Percentiles rank a stretch among this genome's conserved stretches.
phyloP scores from a whole-genome alignment of 192 early-diverging fungal genomes.

The Dimargaris cristalligena region DNA sequence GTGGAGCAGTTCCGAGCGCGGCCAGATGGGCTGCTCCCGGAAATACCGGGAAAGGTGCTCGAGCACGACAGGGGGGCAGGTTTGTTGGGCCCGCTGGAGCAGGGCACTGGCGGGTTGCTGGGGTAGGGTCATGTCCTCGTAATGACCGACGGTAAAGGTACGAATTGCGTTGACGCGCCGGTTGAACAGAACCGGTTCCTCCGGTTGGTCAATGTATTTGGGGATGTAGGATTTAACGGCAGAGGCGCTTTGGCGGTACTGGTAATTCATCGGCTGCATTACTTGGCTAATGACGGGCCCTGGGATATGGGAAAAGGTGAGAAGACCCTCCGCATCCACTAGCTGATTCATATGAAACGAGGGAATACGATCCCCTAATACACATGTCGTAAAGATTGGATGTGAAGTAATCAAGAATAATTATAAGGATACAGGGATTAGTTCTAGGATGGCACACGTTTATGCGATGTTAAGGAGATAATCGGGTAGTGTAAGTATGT shows the following conservation, averaged over 20 bases:
- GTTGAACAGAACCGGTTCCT: neutral
- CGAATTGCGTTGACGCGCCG: neutral
- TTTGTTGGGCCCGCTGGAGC: too few species aligned
- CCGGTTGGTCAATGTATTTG: conserved; percentile 3
- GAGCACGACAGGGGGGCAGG: too few species aligned
- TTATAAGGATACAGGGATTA: too few species aligned
- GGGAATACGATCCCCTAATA: neutral
- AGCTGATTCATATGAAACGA: neutral
- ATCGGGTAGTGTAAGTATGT: too few species aligned
- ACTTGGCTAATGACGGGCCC: too few species aligned
- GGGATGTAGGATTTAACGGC: neutral
- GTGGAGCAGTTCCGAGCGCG: neutral
- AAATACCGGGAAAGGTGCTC: neutral
- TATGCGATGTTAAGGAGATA: too few species aligned
- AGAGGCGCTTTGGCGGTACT: neutral
- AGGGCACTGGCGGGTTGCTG: too few species aligned
- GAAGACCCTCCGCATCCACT: neutral
- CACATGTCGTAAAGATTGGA: neutral
- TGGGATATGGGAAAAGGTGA: neutral
- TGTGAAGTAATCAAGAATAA: too few species aligned
- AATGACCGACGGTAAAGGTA: neutral
- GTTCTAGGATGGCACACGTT: too few species aligned
- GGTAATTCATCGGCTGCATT: neutral
- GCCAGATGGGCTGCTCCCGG: neutral
- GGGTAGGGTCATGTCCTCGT: too few species aligned